These are phyloP conservation scores for Phallus indusiatus DNA, from an alignment of 768 basidiomycete species.

Conservation along the genomic window DNA sequence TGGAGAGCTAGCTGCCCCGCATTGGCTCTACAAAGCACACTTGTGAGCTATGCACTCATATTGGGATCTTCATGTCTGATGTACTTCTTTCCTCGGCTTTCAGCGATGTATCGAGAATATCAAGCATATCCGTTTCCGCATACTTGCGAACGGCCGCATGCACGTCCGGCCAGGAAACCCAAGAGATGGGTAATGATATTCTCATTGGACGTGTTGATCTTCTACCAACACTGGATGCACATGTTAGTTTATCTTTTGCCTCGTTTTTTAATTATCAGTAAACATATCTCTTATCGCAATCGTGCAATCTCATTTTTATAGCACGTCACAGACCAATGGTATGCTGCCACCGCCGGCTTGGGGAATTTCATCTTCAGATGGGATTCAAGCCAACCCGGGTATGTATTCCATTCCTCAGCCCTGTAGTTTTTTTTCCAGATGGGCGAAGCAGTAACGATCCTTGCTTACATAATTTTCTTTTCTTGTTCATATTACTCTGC, in stretches of 20 bases:
- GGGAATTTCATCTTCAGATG: conserved; percentile 93
- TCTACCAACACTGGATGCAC: conserved; percentile 71
- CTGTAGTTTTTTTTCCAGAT: not conserved
- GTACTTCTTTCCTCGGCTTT: not conserved
- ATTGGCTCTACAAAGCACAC: conserved; percentile 93
- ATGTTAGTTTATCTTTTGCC: conserved; percentile 44
- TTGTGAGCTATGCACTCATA: conserved; percentile 52
- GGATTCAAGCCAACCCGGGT: conserved; percentile 81
- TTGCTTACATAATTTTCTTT: not conserved
- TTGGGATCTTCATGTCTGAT: too few species aligned
- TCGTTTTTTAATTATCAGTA: conserved; percentile 10
- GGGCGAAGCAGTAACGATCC: not conserved
- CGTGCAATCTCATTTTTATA: conserved; percentile 21
- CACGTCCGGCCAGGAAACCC: conserved; percentile 47
- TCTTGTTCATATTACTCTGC: not conserved
- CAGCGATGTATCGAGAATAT: conserved; percentile 92
- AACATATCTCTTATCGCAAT: conserved; percentile 7
- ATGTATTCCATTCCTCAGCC: not conserved
- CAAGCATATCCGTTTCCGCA: conserved; percentile 84
- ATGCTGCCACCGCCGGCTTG: conserved; percentile 74
- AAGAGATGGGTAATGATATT: conserved; percentile 96
- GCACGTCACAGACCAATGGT: conserved; percentile 90
- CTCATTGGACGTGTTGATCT: conserved; percentile 90
- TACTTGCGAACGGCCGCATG: conserved; percentile 80
- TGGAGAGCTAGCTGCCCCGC: conserved; percentile 81